phyloP scores from a whole-genome alignment of 306 rosid genomes.

The Acacia acuminata region DNA sequence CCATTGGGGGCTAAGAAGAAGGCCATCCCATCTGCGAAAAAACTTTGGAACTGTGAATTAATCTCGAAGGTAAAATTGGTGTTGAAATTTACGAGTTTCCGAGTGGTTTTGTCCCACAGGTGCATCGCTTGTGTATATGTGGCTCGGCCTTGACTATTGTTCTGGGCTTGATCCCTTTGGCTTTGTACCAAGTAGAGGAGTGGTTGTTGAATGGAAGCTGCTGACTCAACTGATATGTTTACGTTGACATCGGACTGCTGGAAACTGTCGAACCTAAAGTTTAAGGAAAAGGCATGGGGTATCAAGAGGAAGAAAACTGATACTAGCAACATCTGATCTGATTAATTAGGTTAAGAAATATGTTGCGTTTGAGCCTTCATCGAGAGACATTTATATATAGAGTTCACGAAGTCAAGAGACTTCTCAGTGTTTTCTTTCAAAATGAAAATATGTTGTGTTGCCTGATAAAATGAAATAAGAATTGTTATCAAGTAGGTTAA shows the following conservation, averaged over 20 bases:
- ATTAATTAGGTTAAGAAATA: too few species aligned
- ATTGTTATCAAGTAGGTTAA: too few species aligned
- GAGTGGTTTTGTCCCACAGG: background rate
- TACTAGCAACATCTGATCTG: background rate
- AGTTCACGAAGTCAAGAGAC: too few species aligned
- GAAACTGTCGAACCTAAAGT: background rate
- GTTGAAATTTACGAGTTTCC: background rate
- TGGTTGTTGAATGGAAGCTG: too few species aligned
- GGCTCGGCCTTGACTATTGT: slow-evolving; percentile 16
- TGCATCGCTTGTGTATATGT: background rate
- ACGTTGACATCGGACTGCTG: too few species aligned
- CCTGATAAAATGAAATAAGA: too few species aligned
- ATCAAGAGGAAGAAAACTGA: background rate
- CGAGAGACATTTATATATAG: too few species aligned
- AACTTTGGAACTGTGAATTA: fast-evolving
- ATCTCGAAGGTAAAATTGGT: background rate
- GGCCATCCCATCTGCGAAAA: slow-evolving; percentile 33
- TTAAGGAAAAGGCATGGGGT: background rate
- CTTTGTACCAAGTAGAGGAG: background rate
- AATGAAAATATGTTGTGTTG: too few species aligned
- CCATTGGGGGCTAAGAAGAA: background rate
- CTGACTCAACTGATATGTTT: too few species aligned
- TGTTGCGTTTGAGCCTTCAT: too few species aligned
- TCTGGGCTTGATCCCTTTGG: background rate
- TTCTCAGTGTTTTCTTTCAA: too few species aligned